phyloP scores from a whole-genome alignment of 2,329 filamentous ascomycete genomes.

The Gaeumannomyces tritici region DNA sequence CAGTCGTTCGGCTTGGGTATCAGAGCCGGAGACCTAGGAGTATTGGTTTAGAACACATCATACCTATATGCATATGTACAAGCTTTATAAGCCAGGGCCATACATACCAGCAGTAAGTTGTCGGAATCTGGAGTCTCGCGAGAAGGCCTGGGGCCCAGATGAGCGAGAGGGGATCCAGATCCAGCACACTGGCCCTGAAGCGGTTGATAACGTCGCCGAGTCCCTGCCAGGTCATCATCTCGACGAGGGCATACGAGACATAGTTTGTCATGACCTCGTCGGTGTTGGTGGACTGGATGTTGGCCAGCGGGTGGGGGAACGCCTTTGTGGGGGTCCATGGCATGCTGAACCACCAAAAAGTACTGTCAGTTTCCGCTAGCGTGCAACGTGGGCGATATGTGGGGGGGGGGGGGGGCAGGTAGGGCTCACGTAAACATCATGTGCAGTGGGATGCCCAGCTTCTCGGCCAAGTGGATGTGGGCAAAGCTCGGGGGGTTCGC shows the following conservation, averaged over 20 bases:
- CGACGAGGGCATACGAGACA: conserved; percentile 68
- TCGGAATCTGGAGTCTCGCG: conserved; percentile 62
- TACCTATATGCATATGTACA: too few relatives aligned
- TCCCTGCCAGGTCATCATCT: conserved; percentile 86
- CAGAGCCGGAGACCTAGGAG: conserved; percentile 6
- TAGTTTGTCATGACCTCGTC: conserved; percentile 66
- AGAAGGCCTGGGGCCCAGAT: conserved; percentile 67
- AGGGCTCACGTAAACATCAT: conserved; percentile 58
- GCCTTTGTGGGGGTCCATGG: conserved; percentile 46
- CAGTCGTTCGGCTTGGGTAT: conserved; percentile 72
- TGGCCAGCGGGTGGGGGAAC: conserved; percentile 70
- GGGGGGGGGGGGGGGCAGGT: too few relatives aligned
- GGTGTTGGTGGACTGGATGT: conserved; percentile 63
- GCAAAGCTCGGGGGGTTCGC: conserved; percentile 59
- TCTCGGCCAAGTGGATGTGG: conserved; percentile 56
- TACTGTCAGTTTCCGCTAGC: not conserved
- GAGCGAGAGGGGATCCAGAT: conserved; percentile 62
- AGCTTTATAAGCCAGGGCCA: not conserved
- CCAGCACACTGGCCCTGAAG: conserved; percentile 59
- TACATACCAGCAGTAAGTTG: conserved; percentile 64
- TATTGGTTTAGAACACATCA: too few relatives aligned
- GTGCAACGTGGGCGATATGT: too few relatives aligned
- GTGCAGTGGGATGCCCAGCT: conserved; percentile 53
- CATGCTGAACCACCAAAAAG: conserved; percentile 1
- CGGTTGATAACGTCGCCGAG: conserved; percentile 69